These are phyloP conservation scores for Digitaria exilis DNA, from an alignment of 202 grass and related monocot species.

Conservation along the genomic window DNA sequence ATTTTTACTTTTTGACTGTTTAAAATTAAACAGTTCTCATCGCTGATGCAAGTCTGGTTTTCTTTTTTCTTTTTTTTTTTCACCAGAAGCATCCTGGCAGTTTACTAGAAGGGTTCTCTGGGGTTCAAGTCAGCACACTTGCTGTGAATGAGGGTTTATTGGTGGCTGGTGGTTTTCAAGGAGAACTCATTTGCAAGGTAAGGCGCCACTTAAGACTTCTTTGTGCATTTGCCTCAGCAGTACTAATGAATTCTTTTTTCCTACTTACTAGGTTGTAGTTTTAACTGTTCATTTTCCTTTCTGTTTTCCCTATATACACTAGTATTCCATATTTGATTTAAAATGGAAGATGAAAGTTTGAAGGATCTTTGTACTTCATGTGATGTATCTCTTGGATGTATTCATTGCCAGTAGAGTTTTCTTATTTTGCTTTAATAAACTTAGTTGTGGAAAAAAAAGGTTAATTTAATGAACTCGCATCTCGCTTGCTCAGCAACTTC, in stretches of 20 bases:
- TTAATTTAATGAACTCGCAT: background rate
- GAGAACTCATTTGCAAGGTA: slow-evolving; percentile 95
- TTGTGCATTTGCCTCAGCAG: slow-evolving; percentile 16
- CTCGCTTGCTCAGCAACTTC: slow-evolving; percentile 26
- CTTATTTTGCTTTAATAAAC: background rate
- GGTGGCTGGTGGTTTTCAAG: slow-evolving; percentile 95
- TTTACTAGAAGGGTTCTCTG: slow-evolving; percentile 79
- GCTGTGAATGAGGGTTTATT: slow-evolving; percentile 79
- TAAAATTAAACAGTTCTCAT: background rate
- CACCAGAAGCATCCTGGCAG: slow-evolving; percentile 75
- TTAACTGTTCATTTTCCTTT: background rate
- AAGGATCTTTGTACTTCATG: background rate
- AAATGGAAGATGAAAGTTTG: slow-evolving; percentile 25
- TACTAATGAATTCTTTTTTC: too few relatives aligned
- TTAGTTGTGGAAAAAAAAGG: background rate
- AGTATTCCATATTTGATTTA: background rate
- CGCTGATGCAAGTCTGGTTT: slow-evolving; percentile 13
- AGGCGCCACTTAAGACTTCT: background rate
- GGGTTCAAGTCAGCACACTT: slow-evolving; percentile 88
- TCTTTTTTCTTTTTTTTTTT: slow-evolving; percentile 21
- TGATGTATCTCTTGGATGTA: background rate
- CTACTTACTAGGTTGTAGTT: background rate
- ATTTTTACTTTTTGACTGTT: background rate
- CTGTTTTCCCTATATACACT: background rate
- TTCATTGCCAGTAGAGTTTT: background rate